phyloP scores from a whole-genome alignment of 495 filamentous ascomycete species.

The Aspergillus avenaceus region DNA sequence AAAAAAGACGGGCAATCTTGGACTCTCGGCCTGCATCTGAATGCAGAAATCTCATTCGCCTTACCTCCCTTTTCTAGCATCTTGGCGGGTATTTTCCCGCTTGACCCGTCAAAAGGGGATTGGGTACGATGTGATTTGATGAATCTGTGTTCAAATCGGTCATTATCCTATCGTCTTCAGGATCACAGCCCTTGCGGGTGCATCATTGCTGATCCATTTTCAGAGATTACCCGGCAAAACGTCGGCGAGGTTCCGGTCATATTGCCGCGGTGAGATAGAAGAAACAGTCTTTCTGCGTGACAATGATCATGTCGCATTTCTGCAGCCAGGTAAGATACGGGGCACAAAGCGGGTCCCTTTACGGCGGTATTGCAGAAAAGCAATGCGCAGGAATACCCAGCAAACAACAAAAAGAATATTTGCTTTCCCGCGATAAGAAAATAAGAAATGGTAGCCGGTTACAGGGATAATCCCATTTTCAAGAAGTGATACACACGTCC shows the following conservation, averaged over 20 bases:
- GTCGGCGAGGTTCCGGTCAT: not conserved
- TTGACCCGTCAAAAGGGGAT: not conserved
- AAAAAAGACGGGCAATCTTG: not conserved
- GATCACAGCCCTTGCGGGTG: not conserved
- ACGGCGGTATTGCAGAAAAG: not conserved
- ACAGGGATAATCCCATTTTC: not conserved
- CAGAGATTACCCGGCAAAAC: not conserved
- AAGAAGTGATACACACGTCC: not conserved
- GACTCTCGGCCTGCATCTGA: not conserved
- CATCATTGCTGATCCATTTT: not conserved
- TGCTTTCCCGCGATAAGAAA: not conserved
- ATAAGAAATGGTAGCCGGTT: not conserved
- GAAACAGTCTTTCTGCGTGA: not conserved
- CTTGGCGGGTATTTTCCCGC: not conserved
- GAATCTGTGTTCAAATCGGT: not conserved
- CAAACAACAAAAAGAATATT: not conserved
- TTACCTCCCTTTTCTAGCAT: not conserved
- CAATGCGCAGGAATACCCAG: not conserved
- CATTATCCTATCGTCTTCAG: not conserved
- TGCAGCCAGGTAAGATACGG: not conserved
- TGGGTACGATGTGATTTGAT: not conserved
- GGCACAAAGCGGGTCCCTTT: not conserved
- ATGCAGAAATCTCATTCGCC: not conserved
- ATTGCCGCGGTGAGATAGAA: not conserved
- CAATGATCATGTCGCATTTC: not conserved